Evolutionary conservation across 2,329 filamentous ascomycete species (phyloP).

Genomic region (Colletotrichum melonis): DNA sequence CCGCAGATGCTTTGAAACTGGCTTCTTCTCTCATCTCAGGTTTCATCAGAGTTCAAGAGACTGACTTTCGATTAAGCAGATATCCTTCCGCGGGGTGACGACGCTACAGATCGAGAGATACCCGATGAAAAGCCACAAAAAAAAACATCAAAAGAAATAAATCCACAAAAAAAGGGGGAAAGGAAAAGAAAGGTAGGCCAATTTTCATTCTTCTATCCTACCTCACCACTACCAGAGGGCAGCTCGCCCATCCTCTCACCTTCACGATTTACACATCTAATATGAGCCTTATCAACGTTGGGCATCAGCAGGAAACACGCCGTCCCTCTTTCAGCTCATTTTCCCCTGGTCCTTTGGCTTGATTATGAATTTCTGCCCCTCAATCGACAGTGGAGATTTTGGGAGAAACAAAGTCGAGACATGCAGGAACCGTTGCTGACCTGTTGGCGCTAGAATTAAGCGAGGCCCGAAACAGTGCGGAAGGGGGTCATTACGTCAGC

Average conservation of each 20-base stretch:
- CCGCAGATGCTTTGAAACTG: neutral
- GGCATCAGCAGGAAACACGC: neutral
- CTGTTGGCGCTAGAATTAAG: conserved; percentile 15
- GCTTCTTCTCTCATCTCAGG: neutral
- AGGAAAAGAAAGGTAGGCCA: neutral
- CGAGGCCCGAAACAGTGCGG: neutral
- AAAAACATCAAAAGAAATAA: neutral
- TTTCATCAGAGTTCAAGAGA: neutral
- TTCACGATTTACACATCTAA: too few relatives aligned
- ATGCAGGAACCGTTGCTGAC: conserved; percentile 9
- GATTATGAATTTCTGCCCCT: conserved; percentile 1
- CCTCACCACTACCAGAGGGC: neutral
- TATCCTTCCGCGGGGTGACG: neutral
- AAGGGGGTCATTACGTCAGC: neutral
- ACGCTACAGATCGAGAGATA: neutral
- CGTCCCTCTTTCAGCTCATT: neutral
- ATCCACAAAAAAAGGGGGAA: neutral
- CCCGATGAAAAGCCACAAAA: neutral
- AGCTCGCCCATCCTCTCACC: neutral
- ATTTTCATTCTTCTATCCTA: neutral
- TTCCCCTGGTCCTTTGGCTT: neutral
- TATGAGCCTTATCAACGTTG: neutral
- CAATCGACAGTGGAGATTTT: conserved; percentile 1
- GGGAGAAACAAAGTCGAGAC: neutral
- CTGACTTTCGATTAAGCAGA: neutral